These are phyloP conservation scores for Blepharisma undulans DNA, from an alignment of 169 alveolate species.

Conservation along the genomic window DNA sequence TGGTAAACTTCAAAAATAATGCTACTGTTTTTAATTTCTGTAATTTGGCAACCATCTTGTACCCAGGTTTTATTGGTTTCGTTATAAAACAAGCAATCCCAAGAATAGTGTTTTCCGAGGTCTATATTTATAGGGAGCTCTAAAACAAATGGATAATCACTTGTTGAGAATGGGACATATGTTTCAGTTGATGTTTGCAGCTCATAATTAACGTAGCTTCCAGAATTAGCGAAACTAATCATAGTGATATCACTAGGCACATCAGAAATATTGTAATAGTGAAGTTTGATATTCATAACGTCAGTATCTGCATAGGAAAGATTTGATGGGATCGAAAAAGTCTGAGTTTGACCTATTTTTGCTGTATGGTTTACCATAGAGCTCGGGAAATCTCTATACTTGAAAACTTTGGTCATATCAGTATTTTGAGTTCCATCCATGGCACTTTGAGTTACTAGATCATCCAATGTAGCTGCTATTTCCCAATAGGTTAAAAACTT, in stretches of 20 bases:
- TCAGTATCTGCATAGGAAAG: no score
- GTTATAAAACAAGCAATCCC: not conserved
- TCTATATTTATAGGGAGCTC: not conserved
- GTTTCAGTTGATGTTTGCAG: not conserved
- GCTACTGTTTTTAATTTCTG: not conserved
- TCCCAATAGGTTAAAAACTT: no score
- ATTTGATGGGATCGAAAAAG: no score
- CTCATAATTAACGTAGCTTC: not conserved
- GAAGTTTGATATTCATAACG: not conserved
- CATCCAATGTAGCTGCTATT: no score
- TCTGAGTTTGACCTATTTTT: no score
- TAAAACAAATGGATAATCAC: not conserved
- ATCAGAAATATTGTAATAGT: not conserved
- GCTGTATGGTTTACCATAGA: no score
- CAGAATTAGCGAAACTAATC: not conserved
- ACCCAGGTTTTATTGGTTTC: not conserved
- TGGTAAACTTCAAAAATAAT: not conserved
- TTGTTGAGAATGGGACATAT: not conserved
- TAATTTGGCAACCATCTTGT: not conserved
- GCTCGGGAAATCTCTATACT: no score
- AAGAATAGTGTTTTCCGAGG: not conserved
- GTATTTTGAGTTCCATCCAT: no score
- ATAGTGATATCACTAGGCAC: not conserved
- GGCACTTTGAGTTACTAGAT: no score
- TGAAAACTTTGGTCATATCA: no score